A percentile compares a stretch with the other conserved stretches of the same genome.
These are phyloP conservation scores for Fusarium sp. DNA, from an alignment of 2,329 filamentous ascomycete species.

Conservation along the genomic window DNA sequence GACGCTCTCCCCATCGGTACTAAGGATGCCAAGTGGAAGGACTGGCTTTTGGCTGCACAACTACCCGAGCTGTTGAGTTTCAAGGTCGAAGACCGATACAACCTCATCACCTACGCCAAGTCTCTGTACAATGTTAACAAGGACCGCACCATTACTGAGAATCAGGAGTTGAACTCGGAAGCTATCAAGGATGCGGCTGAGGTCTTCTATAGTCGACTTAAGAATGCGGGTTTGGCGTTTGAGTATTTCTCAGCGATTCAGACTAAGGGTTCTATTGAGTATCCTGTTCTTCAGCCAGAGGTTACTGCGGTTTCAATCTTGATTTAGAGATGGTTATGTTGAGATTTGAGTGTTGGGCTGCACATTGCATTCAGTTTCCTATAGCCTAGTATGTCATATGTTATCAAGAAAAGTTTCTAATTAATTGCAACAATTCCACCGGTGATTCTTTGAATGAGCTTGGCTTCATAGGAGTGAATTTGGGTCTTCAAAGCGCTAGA, in stretches of 20 bases:
- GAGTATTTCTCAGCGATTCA: slow-evolving; percentile 4
- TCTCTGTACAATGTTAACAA: slow-evolving; percentile 27
- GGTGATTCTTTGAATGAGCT: no score
- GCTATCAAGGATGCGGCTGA: slow-evolving; percentile 10
- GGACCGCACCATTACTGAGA: not conserved
- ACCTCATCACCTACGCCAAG: slow-evolving; percentile 31
- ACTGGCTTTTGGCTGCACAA: slow-evolving; percentile 26
- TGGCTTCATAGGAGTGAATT: no score
- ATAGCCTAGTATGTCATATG: no score
- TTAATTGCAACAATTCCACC: no score
- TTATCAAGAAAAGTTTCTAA: no score
- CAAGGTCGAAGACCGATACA: slow-evolving; percentile 29
- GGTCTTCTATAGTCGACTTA: slow-evolving; percentile 7
- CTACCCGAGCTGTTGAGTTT: slow-evolving; percentile 26
- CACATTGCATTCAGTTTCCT: no score
- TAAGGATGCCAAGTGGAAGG: slow-evolving; percentile 29
- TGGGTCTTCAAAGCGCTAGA: no score
- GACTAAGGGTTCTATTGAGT: slow-evolving; percentile 18
- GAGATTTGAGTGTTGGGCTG: no score
- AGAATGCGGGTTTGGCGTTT: not conserved
- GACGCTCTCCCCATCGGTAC: slow-evolving; percentile 26
- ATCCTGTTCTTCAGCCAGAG: slow-evolving; percentile 25
- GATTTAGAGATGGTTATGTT: not conserved
- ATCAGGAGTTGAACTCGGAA: not conserved
- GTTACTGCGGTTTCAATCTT: slow-evolving; percentile 26